phyloP scores from a whole-genome alignment of 2,329 filamentous ascomycete species.

The Herpomyces periplanetae region DNA sequence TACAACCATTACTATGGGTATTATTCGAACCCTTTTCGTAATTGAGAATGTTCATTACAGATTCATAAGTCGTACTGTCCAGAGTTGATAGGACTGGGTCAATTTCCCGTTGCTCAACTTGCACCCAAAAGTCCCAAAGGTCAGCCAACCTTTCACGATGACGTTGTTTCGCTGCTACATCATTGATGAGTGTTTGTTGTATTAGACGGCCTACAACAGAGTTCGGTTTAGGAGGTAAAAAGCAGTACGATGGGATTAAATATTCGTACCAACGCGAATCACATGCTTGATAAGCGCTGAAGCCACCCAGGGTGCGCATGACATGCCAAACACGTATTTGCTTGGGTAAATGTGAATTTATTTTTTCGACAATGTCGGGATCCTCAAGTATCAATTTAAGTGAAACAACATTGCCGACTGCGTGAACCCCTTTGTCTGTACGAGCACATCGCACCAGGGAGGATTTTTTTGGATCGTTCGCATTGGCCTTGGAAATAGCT shows the following conservation, averaged over 20 bases:
- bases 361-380: constrained; percentile 44
- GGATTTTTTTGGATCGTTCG: constrained; percentile 81
- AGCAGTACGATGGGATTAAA: constrained; percentile 61
- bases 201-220: constrained; percentile 54
- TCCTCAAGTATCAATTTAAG: constrained; percentile 88
- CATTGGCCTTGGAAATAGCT: constrained; percentile 84
- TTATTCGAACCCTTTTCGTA: too few relatives aligned
- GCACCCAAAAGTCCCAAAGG: constrained; percentile 39
- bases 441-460: constrained; percentile 69
- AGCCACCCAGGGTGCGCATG: constrained; percentile 48
- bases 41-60: too few relatives aligned
- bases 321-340: constrained; percentile 92
- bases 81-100: constrained; percentile 21
- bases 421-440: constrained; percentile 90
- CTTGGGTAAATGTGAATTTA: constrained; percentile 43
- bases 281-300: constrained; percentile 76
- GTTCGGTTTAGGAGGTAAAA: constrained; percentile 61
- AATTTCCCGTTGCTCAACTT: constrained; percentile 40
- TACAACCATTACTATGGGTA: too few relatives aligned
- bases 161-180: constrained; percentile 26
- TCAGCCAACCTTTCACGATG: constrained; percentile 31
- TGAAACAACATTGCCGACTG: constrained; percentile 73
- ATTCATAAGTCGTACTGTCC: constrained; percentile 19
- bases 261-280: constrained; percentile 95
- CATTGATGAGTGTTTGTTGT: constrained; percentile 33